Evolutionary conservation across 1,139 yeast genomes (phyloP), one percentile per base, ranked within the genome.

Genomic region (Candida tetrigidarum): DNA sequence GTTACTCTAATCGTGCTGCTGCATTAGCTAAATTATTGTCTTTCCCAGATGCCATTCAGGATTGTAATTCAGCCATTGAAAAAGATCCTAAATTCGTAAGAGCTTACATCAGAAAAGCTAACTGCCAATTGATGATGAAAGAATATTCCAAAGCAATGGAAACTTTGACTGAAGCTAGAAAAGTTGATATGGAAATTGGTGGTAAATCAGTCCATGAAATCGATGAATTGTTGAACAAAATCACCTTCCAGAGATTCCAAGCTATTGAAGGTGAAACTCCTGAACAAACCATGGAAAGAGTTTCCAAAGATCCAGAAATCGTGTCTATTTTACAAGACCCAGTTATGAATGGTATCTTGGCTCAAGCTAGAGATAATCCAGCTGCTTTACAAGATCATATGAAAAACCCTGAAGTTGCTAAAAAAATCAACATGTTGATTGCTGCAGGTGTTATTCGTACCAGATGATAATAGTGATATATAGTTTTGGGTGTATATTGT

Each of bases 361-460:
- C 83, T 54, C 99, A 95, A 72, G 99, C 98, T 15, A 89, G 87
- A 67, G 90, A 84, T 51, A 88, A 95, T 64, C 99, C 99, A 39
- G 96, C 96, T 42, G 98, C 99, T 40, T 79, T 95, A 57, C 95
- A 89, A 64, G 98, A 93, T 57, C 99, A 95, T 70, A 91, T 95
- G 97, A 88, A 82, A 76, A 95, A 93, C 70, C 98, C 99, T 29
- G 96, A 84, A 53, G 91, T 95, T 44, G 81, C 84, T 59, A 85
- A 84, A 67, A 95, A 93, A 82, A 84, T 95, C 60, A 87, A 88
- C 66, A 80, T 88, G 62, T 80, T 95, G 69, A 86, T 92, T 63
- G 96, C 97, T 47, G 97, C 99, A 26, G 99, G 99, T 64, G 90
- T 95, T 48, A 92, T 95, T 62, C 87, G 97, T 67, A 91, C 97